These are phyloP conservation scores for Penicillium freii DNA, from an alignment of 2,329 filamentous ascomycete species.

Conservation along the genomic window DNA sequence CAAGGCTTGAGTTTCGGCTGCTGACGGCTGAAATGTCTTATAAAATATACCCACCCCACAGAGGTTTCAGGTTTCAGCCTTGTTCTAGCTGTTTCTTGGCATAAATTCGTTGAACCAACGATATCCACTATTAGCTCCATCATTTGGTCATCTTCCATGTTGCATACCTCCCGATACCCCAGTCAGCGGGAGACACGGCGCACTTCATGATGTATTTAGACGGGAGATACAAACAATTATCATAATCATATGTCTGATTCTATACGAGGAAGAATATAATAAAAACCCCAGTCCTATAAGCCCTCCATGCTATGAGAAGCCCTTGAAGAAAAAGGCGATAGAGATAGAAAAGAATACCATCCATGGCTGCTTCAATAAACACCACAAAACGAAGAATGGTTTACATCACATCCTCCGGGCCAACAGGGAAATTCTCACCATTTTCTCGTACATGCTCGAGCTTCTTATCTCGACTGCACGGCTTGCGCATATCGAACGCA, in stretches of 20 bases:
- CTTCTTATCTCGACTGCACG: conserved; percentile 75
- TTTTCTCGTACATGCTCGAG: conserved; percentile 74
- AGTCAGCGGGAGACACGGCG: not conserved
- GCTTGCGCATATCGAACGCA: conserved; percentile 96
- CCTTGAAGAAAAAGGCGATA: not conserved
- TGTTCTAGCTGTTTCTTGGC: not conserved
- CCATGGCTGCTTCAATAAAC: not conserved
- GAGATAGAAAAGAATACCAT: not conserved
- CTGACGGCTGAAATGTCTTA: not conserved
- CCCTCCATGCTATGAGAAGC: not conserved
- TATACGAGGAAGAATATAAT: not conserved
- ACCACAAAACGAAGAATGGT: not conserved
- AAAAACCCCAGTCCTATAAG: not conserved
- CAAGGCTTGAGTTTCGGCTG: conserved; percentile 25
- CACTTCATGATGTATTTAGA: not conserved
- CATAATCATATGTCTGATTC: not conserved
- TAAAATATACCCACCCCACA: not conserved
- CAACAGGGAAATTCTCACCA: conserved; percentile 74
- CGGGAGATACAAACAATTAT: not conserved
- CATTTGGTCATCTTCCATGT: not conserved
- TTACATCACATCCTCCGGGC: conserved; percentile 69
- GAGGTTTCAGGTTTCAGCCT: not conserved
- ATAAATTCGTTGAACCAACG: not conserved
- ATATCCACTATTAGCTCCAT: not conserved
- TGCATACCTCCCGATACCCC: not conserved